Conservation (phyloP, 257 asterid species). For the Galeopsis tetrahit region DNA sequence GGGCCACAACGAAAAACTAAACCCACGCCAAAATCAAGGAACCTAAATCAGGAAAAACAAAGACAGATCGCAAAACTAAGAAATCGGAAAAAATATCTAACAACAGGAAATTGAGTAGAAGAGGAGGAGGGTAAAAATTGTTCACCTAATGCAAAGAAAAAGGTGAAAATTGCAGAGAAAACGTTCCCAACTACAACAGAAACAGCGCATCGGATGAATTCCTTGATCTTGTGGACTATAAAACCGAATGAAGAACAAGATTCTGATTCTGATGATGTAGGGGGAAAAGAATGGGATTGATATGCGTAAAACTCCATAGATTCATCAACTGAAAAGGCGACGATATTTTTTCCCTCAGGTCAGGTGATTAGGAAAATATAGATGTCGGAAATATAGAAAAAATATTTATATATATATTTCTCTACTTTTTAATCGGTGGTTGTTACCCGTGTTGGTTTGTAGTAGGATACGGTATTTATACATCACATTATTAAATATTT, state of each 20-base stretch:
- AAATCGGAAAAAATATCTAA: background rate
- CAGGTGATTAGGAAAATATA: constrained; percentile 41
- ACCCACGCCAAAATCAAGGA: constrained; percentile 37
- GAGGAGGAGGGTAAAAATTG: background rate
- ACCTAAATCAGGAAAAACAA: constrained; percentile 31
- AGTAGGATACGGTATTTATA: constrained; percentile 15
- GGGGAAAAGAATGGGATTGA: constrained; percentile 66
- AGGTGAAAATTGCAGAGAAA: constrained; percentile 86
- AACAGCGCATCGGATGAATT: constrained; percentile 66
- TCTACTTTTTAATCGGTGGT: constrained; percentile 30
- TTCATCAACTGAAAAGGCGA: constrained; percentile 39
- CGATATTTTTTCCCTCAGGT: constrained; percentile 39
- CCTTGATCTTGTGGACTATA: constrained; percentile 64
- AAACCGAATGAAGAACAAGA: constrained; percentile 48
- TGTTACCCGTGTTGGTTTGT: constrained; percentile 33
- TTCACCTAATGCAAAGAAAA: constrained; percentile 89
- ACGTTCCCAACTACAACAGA: constrained; percentile 80
- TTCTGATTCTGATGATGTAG: constrained; percentile 44
- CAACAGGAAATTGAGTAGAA: background rate
- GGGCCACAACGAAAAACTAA: constrained; percentile 24
- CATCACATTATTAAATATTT: background rate
- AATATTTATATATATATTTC: too few species aligned
- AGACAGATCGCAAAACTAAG: constrained; percentile 29
- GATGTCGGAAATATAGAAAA: constrained; percentile 31
- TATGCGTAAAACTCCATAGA: constrained; percentile 83